Percentiles rank a stretch among this genome's conserved stretches.
These are phyloP conservation scores for Heliamphora exappendiculata DNA, from an alignment of 148 eudicot species.

Conservation along the genomic window DNA sequence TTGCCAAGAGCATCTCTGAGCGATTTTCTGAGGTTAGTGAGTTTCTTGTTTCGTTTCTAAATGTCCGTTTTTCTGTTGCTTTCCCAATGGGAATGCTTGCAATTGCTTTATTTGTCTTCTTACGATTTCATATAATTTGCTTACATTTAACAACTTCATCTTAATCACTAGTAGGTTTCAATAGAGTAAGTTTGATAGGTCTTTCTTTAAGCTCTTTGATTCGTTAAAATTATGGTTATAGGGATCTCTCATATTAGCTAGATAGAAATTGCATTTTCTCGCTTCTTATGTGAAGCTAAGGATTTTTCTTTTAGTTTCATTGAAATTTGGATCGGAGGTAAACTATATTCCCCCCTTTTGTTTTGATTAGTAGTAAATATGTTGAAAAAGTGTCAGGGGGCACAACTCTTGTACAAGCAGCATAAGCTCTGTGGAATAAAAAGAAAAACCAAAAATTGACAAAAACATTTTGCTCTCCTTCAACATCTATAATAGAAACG, in stretches of 20 bases:
- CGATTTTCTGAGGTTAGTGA: conserved; percentile 38
- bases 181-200: too few species aligned
- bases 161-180: too few species aligned
- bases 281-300: background rate
- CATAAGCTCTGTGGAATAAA: background rate
- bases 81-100: background rate
- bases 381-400: background rate
- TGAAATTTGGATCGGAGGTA: background rate
- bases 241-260: background rate
- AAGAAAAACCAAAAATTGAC: background rate
- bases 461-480: background rate
- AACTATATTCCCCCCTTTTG: background rate
- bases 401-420: background rate
- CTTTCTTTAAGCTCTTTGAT: background rate
- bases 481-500: background rate
- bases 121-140: background rate
- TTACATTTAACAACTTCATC: background rate
- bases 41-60: background rate
- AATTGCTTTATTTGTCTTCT: background rate
- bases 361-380: background rate
- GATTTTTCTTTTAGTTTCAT: background rate
- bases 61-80: background rate
- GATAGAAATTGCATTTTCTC: background rate
- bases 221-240: background rate
- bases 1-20: conserved; percentile 15